These are phyloP conservation scores for Iodosphaeria phyllophila DNA, from an alignment of 2,329 filamentous ascomycete species.

Conservation along the genomic window DNA sequence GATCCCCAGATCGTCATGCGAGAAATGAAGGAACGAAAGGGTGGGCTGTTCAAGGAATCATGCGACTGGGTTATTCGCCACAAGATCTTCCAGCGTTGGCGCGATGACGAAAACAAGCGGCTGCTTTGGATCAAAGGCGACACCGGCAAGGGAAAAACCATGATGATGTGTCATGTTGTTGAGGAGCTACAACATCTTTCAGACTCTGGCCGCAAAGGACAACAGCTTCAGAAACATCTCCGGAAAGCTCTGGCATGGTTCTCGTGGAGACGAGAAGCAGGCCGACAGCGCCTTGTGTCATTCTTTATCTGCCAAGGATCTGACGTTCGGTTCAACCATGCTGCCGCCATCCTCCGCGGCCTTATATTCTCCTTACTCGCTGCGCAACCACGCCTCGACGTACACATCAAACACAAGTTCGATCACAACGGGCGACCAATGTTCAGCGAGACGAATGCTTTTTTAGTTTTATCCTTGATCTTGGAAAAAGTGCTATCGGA, in stretches of 20 bases:
- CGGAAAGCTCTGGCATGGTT: too few species aligned
- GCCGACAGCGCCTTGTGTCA: too few species aligned
- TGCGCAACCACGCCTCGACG: slow-evolving; percentile 12
- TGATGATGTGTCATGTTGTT: slow-evolving; percentile 12
- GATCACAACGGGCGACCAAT: slow-evolving; percentile 11
- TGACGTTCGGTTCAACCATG: slow-evolving; percentile 9
- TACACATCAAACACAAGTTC: slow-evolving; percentile 15
- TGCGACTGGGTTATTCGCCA: slow-evolving; percentile 16
- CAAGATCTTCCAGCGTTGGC: slow-evolving; percentile 11
- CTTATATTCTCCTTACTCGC: slow-evolving; percentile 12
- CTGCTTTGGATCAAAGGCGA: slow-evolving; percentile 13
- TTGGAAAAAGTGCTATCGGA: slow-evolving; percentile 22
- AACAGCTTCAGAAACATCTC: too few species aligned
- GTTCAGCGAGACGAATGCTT: slow-evolving; percentile 20
- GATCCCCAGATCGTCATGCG: too few species aligned
- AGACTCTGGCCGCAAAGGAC: too few species aligned
- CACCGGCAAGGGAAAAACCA: slow-evolving; percentile 18
- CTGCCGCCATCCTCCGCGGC: slow-evolving; percentile 13
- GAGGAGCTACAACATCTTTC: too few species aligned
- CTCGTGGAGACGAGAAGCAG: too few species aligned
- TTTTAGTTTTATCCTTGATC: slow-evolving; percentile 15
- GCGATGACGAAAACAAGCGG: slow-evolving; percentile 5
- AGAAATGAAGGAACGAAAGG: slow-evolving; percentile 9
- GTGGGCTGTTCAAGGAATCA: slow-evolving; percentile 9
- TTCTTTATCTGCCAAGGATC: slow-evolving; percentile 18